Conservation (phyloP, 2,329 filamentous ascomycete species). For the Bipolaris victoriae region DNA sequence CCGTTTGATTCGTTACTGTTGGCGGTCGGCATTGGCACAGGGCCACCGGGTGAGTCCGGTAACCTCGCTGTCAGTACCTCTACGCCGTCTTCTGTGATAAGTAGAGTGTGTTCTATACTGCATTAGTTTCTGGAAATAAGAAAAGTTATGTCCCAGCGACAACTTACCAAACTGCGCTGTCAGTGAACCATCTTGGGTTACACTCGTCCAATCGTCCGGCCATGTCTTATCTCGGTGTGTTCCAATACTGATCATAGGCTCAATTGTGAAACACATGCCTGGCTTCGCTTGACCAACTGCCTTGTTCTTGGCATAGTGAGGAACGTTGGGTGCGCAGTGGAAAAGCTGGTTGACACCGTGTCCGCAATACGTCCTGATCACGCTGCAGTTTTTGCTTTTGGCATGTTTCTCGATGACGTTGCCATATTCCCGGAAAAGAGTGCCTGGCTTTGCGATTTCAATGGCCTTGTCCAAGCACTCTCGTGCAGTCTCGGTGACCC, state of each 20-base stretch:
- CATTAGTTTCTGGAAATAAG: constrained; percentile 16
- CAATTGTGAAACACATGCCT: constrained; percentile 98
- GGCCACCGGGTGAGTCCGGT: constrained; percentile 76
- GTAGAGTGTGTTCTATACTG: constrained; percentile 74
- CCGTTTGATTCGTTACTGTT: constrained; percentile 30
- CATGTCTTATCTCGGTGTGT: constrained; percentile 92
- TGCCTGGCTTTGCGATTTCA: constrained; percentile 88
- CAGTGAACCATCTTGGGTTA: constrained; percentile 84
- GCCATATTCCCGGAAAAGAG: constrained; percentile 89
- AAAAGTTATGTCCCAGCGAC: not conserved
- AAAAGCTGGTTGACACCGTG: constrained; percentile 95
- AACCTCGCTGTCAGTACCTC: constrained; percentile 79
- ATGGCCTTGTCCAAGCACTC: constrained; percentile 92
- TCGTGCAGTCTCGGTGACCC: constrained; percentile 87
- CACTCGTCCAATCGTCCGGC: constrained; percentile 99
- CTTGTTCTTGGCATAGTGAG: constrained; percentile 99
- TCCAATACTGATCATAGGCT: constrained; percentile 96
- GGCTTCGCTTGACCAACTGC: constrained; percentile 91
- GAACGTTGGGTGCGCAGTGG: constrained; percentile 91
- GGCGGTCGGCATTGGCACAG: constrained; percentile 63
- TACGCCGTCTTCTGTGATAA: constrained; percentile 82
- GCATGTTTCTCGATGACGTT: constrained; percentile 96
- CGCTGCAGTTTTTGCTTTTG: constrained; percentile 82
- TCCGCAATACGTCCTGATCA: constrained; percentile 94
- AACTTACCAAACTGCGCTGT: constrained; percentile 88